A percentile compares a stretch with the other conserved stretches of the same genome.
Conservation (phyloP, 176 grass and related monocot species). For the Chloris gayana region DNA sequence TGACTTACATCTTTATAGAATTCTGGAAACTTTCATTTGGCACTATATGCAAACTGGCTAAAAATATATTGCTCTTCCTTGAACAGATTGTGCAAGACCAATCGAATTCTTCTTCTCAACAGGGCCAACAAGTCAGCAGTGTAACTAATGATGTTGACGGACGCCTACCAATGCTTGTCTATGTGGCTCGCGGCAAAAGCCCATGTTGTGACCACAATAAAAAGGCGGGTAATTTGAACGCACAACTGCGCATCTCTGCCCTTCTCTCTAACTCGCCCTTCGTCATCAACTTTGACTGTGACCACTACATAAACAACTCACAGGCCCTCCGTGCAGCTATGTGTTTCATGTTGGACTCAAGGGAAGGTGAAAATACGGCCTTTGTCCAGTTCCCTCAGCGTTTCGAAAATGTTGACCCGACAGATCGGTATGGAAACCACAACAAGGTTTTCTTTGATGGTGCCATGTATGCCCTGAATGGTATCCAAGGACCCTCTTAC, state of each 20-base stretch:
- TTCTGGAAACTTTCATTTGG: no score
- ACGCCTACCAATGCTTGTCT: conserved; percentile 13
- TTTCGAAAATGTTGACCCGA: conserved; percentile 77
- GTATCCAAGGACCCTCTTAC: conserved; percentile 48
- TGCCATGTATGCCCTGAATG: conserved; percentile 88
- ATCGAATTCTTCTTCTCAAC: neutral
- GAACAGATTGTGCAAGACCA: conserved; percentile 34
- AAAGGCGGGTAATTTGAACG: conserved; percentile 44
- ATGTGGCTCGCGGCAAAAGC: conserved; percentile 24
- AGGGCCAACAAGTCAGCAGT: no score
- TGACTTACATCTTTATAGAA: no score
- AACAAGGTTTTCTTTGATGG: conserved; percentile 88
- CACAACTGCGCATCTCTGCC: conserved; percentile 13
- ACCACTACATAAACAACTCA: conserved; percentile 50
- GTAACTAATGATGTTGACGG: neutral
- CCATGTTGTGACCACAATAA: conserved; percentile 35
- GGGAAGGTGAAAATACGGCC: conserved; percentile 56
- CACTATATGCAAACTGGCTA: no score
- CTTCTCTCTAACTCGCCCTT: conserved; percentile 35
- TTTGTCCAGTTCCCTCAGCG: conserved; percentile 91
- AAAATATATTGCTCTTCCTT: no score
- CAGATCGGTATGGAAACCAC: conserved; percentile 80
- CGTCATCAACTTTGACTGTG: conserved; percentile 50
- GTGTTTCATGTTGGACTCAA: conserved; percentile 37
- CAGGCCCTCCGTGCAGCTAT: conserved; percentile 30